These are phyloP conservation scores for Mycena sanguinolenta DNA, from an alignment of 768 basidiomycete genomes.

Conservation along the genomic window DNA sequence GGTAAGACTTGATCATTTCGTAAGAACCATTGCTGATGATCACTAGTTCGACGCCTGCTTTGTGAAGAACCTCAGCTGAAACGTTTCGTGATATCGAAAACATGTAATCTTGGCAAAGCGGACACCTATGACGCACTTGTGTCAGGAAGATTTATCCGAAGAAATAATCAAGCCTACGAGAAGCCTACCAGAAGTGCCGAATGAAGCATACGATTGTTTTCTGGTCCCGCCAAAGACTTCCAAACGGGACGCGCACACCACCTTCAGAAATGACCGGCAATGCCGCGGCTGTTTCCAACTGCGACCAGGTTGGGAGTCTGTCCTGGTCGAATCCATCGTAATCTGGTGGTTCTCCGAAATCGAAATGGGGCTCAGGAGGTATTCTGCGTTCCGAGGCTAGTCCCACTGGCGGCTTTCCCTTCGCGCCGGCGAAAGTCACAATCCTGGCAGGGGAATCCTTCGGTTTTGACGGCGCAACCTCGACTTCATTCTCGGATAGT, in stretches of 20 bases:
- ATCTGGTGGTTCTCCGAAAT: constrained; percentile 31
- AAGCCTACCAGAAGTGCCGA: constrained; percentile 73
- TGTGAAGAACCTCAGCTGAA: constrained; percentile 59
- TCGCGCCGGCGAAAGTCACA: neutral
- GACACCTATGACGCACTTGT: constrained; percentile 50
- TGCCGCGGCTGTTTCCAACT: constrained; percentile 53
- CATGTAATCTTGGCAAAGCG: constrained; percentile 80
- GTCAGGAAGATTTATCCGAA: neutral
- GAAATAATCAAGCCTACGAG: constrained; percentile 46
- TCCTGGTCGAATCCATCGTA: constrained; percentile 27
- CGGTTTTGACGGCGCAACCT: neutral
- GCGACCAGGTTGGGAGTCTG: constrained; percentile 24
- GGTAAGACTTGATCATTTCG: constrained; percentile 74
- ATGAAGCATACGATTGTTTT: constrained; percentile 78
- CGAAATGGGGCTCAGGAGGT: constrained; percentile 30
- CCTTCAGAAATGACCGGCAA: constrained; percentile 66
- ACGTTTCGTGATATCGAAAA: constrained; percentile 67
- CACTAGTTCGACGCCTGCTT: constrained; percentile 66
- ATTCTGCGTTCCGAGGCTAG: neutral
- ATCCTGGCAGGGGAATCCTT: neutral
- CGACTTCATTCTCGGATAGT: neutral
- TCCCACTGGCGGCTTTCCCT: constrained; percentile 8
- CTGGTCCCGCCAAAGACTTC: constrained; percentile 61
- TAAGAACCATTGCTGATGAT: constrained; percentile 77
- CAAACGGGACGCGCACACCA: constrained; percentile 67